A percentile compares a stretch with the other conserved stretches of the same genome.
Evolutionary conservation across 805 yeast genomes (phyloP).

Genomic region (Lachancea mirantina): DNA sequence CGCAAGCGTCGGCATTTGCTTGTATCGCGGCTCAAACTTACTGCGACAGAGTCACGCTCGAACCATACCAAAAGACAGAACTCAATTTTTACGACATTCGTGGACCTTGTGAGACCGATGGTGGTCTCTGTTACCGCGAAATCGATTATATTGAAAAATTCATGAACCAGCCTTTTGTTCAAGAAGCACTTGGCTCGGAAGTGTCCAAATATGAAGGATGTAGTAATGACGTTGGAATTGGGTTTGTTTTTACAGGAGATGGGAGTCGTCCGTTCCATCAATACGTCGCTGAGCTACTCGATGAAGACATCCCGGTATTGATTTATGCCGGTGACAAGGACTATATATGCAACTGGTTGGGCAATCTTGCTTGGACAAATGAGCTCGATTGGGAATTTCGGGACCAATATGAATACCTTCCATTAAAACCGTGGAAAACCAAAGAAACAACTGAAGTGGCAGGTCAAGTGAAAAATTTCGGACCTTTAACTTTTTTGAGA

Average conservation of each 20-base stretch:
- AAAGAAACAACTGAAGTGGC: constrained; percentile 35
- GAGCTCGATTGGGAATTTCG: constrained; percentile 57
- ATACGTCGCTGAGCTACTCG: constrained; percentile 60
- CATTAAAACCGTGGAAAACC: constrained; percentile 37
- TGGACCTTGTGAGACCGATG: constrained; percentile 61
- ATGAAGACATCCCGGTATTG: constrained; percentile 67
- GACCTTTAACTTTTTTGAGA: constrained; percentile 68
- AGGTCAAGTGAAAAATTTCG: constrained; percentile 71
- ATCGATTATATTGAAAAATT: constrained; percentile 63
- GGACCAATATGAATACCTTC: constrained; percentile 38
- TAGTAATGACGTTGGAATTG: constrained; percentile 55
- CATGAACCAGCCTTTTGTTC: constrained; percentile 66
- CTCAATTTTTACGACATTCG: constrained; percentile 84
- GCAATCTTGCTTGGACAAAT: constrained; percentile 78
- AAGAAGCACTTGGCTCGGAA: constrained; percentile 76
- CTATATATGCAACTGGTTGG: constrained; percentile 89
- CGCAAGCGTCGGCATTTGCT: constrained; percentile 52
- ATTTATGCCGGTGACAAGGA: constrained; percentile 95
- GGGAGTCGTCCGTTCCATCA: constrained; percentile 79
- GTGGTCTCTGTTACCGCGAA: constrained; percentile 62
- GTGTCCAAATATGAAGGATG: constrained; percentile 65
- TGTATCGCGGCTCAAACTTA: constrained; percentile 82
- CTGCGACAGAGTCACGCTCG: constrained; percentile 64
- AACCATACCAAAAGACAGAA: constrained; percentile 69
- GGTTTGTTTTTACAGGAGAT: constrained; percentile 75